Evolutionary conservation across 2,329 filamentous ascomycete genomes (phyloP), one percentile per base, ranked within the genome.

Genomic region (Cladophialophora yegresii): DNA sequence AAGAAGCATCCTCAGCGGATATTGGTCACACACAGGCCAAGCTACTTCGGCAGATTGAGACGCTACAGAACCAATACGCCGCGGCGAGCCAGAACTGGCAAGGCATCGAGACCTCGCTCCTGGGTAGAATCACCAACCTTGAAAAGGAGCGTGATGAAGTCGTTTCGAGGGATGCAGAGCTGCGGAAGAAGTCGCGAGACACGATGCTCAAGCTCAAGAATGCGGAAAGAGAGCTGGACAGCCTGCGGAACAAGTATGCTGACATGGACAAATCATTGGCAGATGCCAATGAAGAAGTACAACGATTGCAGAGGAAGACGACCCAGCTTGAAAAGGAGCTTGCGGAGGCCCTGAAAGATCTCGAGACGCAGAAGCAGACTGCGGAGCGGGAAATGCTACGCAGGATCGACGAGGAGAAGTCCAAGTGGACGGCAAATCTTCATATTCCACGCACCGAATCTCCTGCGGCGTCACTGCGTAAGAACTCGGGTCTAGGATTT

Each of bases 11-110:
- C 1, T 93, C 92, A 2, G 90, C 91, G 16, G 87, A 87, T 13
- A 87, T 87, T 5, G 90, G 92, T 13, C 91, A 96, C 73, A 87
- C 90, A 0, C 92, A 96, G 72, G 90, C 90, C 50, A 98, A 97
- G 76, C 82, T 98, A 47, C 82, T 98, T 50, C 87, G 95, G 47
- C 96, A 99, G 77, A 90, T 99, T 60, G 95, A 99, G 79, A 97
- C 91, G 0, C 79, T 99, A 43, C 95, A 99, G 77, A 95, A 91
- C 6, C 96, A 99, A 75, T 96, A 99, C 77, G 88, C 92, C 0
- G 88, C 96, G 61, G 95, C 95, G 1, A 95, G 91, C 70, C 92
- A 96, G 73, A 99, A 99, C 72, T 99, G 96, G 95, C 93, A 97
- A 74, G 91, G 92, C 0, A 96, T 99, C 67, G 93, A 99, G 76